A percentile compares a stretch with the other conserved stretches of the same genome.
These are phyloP conservation scores for Porogramme epimiltina DNA, from an alignment of 1,284 basidiomycete species.

Conservation along the genomic window DNA sequence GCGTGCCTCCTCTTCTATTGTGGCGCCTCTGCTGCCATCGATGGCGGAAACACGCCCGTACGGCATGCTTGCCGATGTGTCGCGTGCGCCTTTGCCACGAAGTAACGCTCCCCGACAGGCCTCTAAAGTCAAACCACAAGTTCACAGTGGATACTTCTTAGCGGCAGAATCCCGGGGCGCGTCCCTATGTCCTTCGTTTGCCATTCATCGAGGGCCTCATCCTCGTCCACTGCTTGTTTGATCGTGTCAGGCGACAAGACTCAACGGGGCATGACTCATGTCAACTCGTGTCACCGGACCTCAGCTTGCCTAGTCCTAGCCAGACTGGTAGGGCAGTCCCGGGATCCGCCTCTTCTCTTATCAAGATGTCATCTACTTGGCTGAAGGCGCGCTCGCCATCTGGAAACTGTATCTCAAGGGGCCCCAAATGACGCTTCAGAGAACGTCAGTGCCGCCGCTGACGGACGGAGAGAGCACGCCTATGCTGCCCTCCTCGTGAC, in stretches of 20 bases:
- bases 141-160: neutral
- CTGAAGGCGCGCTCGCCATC: slow-evolving; percentile 10
- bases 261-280: slow-evolving; percentile 2
- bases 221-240: neutral
- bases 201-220: slow-evolving; percentile 5
- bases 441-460: neutral
- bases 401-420: slow-evolving; percentile 18
- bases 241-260: slow-evolving; percentile 16
- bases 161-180: slow-evolving; percentile 15
- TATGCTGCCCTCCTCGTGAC: slow-evolving; percentile 20
- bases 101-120: neutral
- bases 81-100: neutral
- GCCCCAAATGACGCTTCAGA: slow-evolving; percentile 10
- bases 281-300: slow-evolving; percentile 17
- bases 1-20: slow-evolving; percentile 7
- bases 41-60: slow-evolving; percentile 12
- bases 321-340: slow-evolving; percentile 15
- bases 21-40: slow-evolving; percentile 9
- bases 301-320: slow-evolving; percentile 7
- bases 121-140: slow-evolving; percentile 4
- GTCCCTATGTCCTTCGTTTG: slow-evolving; percentile 2
- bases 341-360: slow-evolving; percentile 19
- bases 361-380: slow-evolving; percentile 11
- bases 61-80: slow-evolving; percentile 4
- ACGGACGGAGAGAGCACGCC: neutral